Base-by-base conservation (phyloP, 805 yeast genomes). In the Saturnispora dispora region DNA sequence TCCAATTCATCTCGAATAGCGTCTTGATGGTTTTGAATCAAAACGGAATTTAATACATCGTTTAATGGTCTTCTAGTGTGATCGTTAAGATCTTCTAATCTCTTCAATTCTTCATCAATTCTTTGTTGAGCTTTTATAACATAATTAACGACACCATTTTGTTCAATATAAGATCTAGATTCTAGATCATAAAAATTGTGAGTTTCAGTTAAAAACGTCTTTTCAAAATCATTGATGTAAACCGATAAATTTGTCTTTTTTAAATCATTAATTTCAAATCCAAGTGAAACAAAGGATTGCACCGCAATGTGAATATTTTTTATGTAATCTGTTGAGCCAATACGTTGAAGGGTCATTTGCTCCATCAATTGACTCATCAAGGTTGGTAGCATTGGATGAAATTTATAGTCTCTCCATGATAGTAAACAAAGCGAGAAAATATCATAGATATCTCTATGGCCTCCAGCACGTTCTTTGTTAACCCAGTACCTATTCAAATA, bases 401-500 rank as follows among this genome's bases (percentile, higher is more conserved):
- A 91, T 79, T 93, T 77, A 53, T 81, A 79, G 53, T 81, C 80
- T 62, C 85, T 83, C 99, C 99, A 93, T 46, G 87, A 83, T 58
- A 89, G 75, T 48, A 91, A 71, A 48, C 96, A 85, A 56, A 93
- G 73, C 4, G 96, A 88, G 64, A 89, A 83, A 22, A 95, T 95
- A 67, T 93, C 99, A 66, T 82, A 88, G 45, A 93, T 82, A 61
- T 88, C 89, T 56, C 89, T 77, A 61, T 88, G 80, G 17, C 97
- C 97, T 64, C 91, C 97, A 42, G 88, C 85, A 62, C 98, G 78
- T 68, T 91, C 98, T 63, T 95, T 90, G 59, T 85, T 86, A 43
- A 95, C 96, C 99, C 99, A 93, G 69, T 91, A 93, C 55, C 98
- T 78, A 68, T 93, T 93, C 78, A 93, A 82, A 68, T 93, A 93